phyloP scores from a whole-genome alignment of 495 filamentous ascomycete genomes.

The Entonaema liquescens region DNA sequence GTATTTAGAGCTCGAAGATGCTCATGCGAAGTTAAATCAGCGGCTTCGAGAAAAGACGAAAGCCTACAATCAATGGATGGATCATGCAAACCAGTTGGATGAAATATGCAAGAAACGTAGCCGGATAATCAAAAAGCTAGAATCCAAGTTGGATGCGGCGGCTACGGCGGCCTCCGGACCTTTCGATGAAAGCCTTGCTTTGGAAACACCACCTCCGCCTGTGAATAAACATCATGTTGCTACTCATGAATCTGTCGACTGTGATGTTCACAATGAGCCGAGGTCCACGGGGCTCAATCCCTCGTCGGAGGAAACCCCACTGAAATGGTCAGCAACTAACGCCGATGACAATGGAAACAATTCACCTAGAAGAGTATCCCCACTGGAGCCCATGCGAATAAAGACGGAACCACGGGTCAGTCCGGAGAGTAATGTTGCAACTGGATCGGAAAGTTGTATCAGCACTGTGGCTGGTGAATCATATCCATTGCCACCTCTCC shows the following conservation, averaged over 20 bases:
- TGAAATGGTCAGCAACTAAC: conserved; percentile 6
- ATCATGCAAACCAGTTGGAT: conserved; percentile 37
- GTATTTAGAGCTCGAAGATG: conserved; percentile 46
- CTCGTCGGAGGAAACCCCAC: not conserved
- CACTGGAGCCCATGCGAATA: not conserved
- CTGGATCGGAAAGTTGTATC: not conserved
- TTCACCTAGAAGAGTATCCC: not conserved
- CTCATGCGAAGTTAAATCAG: conserved; percentile 44
- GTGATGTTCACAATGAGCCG: not conserved
- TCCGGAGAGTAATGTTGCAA: not conserved
- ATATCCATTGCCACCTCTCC: conserved; percentile 42
- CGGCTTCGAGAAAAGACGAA: conserved; percentile 39
- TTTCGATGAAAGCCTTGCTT: conserved; percentile 29
- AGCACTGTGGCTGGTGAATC: conserved; percentile 13
- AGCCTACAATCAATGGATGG: conserved; percentile 34
- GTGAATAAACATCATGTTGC: conserved; percentile 1
- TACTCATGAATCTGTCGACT: not conserved
- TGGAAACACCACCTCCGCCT: conserved; percentile 4
- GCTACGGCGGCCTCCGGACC: conserved; percentile 13
- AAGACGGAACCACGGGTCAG: not conserved
- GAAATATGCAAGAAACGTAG: conserved; percentile 36
- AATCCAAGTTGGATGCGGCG: conserved; percentile 30
- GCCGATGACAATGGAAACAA: not conserved
- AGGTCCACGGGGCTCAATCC: not conserved
- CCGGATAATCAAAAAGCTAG: conserved; percentile 43